These are phyloP conservation scores for Fusarium sp. DNA, from an alignment of 2,329 filamentous ascomycete genomes.

Conservation along the genomic window DNA sequence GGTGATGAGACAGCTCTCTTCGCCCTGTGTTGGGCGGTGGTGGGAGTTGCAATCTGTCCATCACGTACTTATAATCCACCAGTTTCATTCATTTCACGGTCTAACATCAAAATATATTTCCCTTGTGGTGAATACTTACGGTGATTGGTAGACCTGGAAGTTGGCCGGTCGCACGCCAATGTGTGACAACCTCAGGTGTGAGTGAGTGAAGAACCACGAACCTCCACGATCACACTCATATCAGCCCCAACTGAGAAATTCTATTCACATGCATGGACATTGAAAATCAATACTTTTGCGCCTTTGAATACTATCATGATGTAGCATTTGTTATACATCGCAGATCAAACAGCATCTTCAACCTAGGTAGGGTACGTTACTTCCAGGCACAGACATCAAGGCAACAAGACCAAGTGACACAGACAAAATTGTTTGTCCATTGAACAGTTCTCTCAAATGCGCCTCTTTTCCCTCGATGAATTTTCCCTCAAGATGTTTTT, in stretches of 20 bases:
- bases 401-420: background rate
- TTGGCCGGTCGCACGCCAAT: background rate
- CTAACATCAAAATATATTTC: background rate
- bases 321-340: background rate
- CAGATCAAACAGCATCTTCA: background rate
- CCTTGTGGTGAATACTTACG: background rate
- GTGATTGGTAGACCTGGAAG: background rate
- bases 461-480: background rate
- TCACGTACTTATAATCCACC: background rate
- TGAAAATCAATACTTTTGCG: background rate
- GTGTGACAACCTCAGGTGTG: background rate
- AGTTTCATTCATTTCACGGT: background rate
- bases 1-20: background rate
- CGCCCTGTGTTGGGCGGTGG: background rate
- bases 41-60: background rate
- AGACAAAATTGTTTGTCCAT: background rate
- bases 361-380: background rate
- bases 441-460: background rate
- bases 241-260: background rate
- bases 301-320: background rate
- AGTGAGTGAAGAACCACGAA: background rate
- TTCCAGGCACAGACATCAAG: background rate
- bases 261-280: background rate
- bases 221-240: background rate
- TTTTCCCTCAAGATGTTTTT: too few species aligned